A percentile compares a stretch with the other conserved stretches of the same genome.
Evolutionary conservation across 192 early-diverging fungal species (phyloP).

Genomic region (Entomortierella parvispora): DNA sequence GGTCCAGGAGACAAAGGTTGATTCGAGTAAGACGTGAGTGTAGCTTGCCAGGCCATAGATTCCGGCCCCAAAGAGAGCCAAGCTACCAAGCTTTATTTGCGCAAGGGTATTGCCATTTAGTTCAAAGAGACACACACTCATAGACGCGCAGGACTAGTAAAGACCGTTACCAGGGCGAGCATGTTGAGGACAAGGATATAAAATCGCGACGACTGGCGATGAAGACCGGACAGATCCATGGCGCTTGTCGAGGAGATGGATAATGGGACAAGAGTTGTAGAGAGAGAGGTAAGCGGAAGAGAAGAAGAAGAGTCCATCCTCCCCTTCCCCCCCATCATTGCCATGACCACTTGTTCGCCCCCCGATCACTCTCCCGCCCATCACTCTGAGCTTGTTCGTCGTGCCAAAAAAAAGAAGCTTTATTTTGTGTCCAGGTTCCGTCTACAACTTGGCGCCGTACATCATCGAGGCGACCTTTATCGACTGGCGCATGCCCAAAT

Average conservation of each 20-base stretch:
- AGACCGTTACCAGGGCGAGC: constrained; percentile 14
- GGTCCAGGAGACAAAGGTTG: constrained; percentile 9
- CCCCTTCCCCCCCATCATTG: no score
- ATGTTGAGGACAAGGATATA: constrained; percentile 27
- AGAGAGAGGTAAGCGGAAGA: neutral
- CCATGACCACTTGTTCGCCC: no score
- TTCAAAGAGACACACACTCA: no score
- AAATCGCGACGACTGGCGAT: constrained; percentile 18
- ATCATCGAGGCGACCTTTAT: constrained; percentile 63
- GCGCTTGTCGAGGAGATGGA: neutral
- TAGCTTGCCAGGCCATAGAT: constrained; percentile 4
- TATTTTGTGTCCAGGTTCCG: neutral
- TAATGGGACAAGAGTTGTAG: neutral
- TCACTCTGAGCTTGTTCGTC: no score
- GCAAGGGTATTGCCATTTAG: no score
- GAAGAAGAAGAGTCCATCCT: neutral
- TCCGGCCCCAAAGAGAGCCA: constrained; percentile 17
- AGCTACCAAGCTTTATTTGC: constrained; percentile 12
- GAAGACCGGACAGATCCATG: constrained; percentile 15
- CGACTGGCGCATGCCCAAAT: constrained; percentile 81
- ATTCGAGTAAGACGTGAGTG: constrained; percentile 10
- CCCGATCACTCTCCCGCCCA: no score
- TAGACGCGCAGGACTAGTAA: no score
- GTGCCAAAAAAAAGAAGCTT: no score
- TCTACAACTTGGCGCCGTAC: constrained; percentile 43